Conservation (phyloP, 2,329 filamentous ascomycete species). For the Exophiala sp. region DNA sequence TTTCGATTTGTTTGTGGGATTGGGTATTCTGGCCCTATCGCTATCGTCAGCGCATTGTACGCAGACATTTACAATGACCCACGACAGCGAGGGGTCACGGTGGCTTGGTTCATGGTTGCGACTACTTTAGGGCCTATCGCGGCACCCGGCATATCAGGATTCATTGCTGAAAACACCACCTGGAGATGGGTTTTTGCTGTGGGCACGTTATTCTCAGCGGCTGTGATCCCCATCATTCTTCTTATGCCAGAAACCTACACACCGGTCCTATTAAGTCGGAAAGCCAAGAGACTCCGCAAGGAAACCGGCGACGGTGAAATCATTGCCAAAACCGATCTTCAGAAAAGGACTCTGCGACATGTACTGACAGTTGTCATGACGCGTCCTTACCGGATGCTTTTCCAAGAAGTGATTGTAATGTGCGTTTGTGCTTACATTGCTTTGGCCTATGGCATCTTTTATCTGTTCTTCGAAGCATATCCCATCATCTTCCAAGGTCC, state of each 20-base stretch:
- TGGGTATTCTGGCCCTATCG: constrained; percentile 40
- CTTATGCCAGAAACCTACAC: constrained; percentile 64
- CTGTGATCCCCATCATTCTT: constrained; percentile 57
- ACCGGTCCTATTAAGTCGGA: constrained; percentile 55
- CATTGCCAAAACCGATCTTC: constrained; percentile 61
- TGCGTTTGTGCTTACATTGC: constrained; percentile 68
- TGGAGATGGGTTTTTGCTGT: constrained; percentile 55
- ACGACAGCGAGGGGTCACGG: constrained; percentile 37
- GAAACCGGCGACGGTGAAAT: constrained; percentile 50
- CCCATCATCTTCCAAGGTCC: constrained; percentile 61
- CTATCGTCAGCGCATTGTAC: constrained; percentile 45
- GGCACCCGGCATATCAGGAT: constrained; percentile 46
- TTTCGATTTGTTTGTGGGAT: constrained; percentile 44
- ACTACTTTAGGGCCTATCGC: constrained; percentile 41
- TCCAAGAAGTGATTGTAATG: constrained; percentile 69
- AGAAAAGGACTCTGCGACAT: constrained; percentile 45
- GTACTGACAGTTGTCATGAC: constrained; percentile 64
- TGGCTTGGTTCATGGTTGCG: constrained; percentile 43
- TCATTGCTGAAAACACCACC: constrained; percentile 36
- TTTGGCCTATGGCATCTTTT: constrained; percentile 64
- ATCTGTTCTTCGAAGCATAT: constrained; percentile 75
- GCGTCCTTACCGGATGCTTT: constrained; percentile 68
- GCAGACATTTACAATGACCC: constrained; percentile 46
- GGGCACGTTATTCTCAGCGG: constrained; percentile 61
- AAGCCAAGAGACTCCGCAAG: constrained; percentile 57